Percentiles rank a stretch among this genome's conserved stretches.
phyloP scores from a whole-genome alignment of 805 yeast species.

The Komagataella phaffii region DNA sequence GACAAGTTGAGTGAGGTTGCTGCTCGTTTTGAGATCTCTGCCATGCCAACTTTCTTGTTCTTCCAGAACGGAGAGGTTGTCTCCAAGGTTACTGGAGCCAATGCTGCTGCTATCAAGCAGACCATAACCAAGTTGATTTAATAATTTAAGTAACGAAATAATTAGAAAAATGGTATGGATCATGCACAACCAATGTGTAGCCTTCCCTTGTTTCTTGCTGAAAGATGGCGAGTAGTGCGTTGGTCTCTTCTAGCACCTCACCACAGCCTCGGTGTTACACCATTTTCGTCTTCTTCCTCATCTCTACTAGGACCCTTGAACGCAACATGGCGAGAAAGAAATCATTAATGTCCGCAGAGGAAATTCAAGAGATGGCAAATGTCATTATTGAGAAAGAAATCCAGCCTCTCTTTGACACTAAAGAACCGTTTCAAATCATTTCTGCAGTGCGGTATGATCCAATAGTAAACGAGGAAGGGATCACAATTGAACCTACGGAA shows the following conservation, averaged over 20 bases:
- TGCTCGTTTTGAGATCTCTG: constrained; percentile 40
- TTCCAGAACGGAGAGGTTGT: constrained; percentile 76
- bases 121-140: constrained; percentile 23
- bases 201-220: neutral
- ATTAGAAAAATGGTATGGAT: neutral
- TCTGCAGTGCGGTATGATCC: neutral
- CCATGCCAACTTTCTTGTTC: constrained; percentile 56
- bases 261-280: neutral
- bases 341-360: neutral
- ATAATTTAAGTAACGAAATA: constrained; percentile 1
- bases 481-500: constrained; percentile 11
- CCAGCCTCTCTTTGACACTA: constrained; percentile 1
- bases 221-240: neutral
- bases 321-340: neutral
- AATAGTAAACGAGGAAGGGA: neutral
- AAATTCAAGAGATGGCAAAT: constrained; percentile 1
- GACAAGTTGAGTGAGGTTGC: constrained; percentile 74
- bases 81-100: constrained; percentile 79
- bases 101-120: constrained; percentile 72
- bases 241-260: neutral
- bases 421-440: neutral
- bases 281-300: neutral
- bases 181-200: neutral
- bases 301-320: neutral
- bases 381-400: constrained; percentile 2